A percentile compares a stretch with the other conserved stretches of the same genome.
phyloP scores from a whole-genome alignment of 2,329 filamentous ascomycete genomes.

The Fusarium continuum region DNA sequence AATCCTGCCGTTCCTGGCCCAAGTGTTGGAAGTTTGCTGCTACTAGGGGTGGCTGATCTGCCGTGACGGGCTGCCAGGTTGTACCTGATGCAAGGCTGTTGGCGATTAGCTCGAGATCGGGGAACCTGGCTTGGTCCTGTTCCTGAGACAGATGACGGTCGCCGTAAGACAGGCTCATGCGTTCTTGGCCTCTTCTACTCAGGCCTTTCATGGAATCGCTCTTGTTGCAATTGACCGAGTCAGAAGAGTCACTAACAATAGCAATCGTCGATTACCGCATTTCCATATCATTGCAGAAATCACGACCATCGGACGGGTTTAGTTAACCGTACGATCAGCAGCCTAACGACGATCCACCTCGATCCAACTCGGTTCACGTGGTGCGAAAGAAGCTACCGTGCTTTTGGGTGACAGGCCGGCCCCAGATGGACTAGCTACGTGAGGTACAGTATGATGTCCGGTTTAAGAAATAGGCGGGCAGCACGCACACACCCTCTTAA shows the following conservation, averaged over 20 bases:
- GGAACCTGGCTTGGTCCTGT: not conserved
- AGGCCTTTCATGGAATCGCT: not conserved
- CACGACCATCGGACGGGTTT: not conserved
- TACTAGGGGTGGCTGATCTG: conserved; percentile 9
- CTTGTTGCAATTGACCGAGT: conserved; percentile 5
- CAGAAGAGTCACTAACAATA: conserved; percentile 1
- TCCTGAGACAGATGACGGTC: conserved; percentile 18
- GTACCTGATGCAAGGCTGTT: conserved; percentile 21
- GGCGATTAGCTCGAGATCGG: conserved; percentile 9
- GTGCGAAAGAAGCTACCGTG: conserved; percentile 5
- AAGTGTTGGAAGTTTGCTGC: conserved; percentile 6
- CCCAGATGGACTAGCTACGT: conserved; percentile 12
- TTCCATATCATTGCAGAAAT: conserved; percentile 1
- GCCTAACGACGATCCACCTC: conserved; percentile 11
- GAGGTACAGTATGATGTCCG: no score
- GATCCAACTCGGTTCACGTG: conserved; percentile 23
- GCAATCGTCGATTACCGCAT: conserved; percentile 17
- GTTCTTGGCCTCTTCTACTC: not conserved
- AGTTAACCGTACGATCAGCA: conserved; percentile 5
- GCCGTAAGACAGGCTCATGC: conserved; percentile 2
- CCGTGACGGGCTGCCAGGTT: conserved; percentile 9
- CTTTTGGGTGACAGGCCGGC: conserved; percentile 9
- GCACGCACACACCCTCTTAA: conserved; percentile 17
- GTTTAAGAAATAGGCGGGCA: conserved; percentile 1
- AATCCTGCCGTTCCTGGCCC: conserved; percentile 18